Base-by-base conservation (phyloP, 2,329 filamentous ascomycete species). In the Chaetomium globosum region DNA sequence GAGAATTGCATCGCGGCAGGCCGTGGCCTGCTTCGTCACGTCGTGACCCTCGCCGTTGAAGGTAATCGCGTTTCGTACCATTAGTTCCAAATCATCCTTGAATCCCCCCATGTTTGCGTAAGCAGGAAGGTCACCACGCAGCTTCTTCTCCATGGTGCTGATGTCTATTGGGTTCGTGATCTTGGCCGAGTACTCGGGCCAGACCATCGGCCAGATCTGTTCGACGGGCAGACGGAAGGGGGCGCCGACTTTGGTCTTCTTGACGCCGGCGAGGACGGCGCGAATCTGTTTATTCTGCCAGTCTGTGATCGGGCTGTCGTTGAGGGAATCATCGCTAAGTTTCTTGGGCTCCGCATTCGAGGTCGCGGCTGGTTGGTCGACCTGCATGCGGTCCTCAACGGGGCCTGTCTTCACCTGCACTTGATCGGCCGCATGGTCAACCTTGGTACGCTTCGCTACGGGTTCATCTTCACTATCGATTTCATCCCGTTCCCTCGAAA, bases 161-260 rank as follows among this genome's bases (percentile, higher is more conserved):
- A 99, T 83, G 76, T 98, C 94, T 82, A 96, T 93, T 0, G 93
- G 93, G 33, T 89, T 84, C 46, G 87, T 85, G 70, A 98, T 79
- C 67, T 80, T 87, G 43, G 89, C 81, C 1, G 85, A 80, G 68
- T 90, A 91, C 68, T 92, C 90, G 1, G 87, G 87, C 62, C 91
- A 92, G 49, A 98, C 87, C 31, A 80, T 82, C 49, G 97, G 84
- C 63, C 91, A 92, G 52, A 98, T 87, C 28, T 80, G 82, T 74
- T 91, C 85, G 8, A 98, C 95, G 0, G 95, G 89, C 51, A 88
- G 84, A 68, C 87, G 84, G 80, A 97, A 98, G 62, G 89, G 85
- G 7, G 80, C 79, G 1, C 94, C 91, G 66, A 89, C 87, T 75
- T 94, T 92, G 55, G 92, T 93, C 78, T 96, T 95, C 80, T 96